Evolutionary conservation across 192 early-diverging fungal genomes (phyloP), one percentile per base, ranked within the genome.

Genomic region (Chytriomyces hyalinus): DNA sequence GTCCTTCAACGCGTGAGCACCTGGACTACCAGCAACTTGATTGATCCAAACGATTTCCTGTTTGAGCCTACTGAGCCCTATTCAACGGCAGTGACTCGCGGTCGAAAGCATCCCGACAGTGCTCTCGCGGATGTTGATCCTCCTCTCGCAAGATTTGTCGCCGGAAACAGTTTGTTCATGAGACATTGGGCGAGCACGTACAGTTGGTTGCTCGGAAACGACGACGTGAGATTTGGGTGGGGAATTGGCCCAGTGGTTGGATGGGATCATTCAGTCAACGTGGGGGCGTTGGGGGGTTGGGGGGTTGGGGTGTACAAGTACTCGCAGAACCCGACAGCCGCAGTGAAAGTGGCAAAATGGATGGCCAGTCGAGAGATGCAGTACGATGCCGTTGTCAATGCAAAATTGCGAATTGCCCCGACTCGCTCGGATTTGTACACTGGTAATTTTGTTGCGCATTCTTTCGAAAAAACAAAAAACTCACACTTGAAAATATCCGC

Each of bases 201-300:
- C 36, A 61, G 57, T 48, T 20, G 22, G 10, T 63, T 79, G n/a
- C 50, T 79, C 50, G 36, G 24, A 20, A 73, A 60, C 10, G 44
- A n/a, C 46, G 28, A 43, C 6, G 11, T 78, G 8, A 1, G 5
- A 3, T 82, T 85, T 68, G 61, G 67, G 17, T 85, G 84, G 84
- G 84, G 84, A 17, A 71, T 82, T 7, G 76, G 79, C 43, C 84
- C 84, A 7, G 57, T 85, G 6, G 70, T 72, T 8, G 77, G 76
- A 50, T 72, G 64, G 53, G 73, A 77, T 20, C 44, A 49, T 24
- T 51, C 65, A 13, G n/a, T 66, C 7, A 78, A 78, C 9, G 66
- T 80, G 6, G 84, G 84, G 8, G 78, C 80, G 5, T 22, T 63
- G 8, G 80, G 76, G 15, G 84, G 81, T 11, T 81, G 80, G 80